A percentile compares a stretch with the other conserved stretches of the same genome.
These are phyloP conservation scores for Huntiella savannae DNA, from an alignment of 2,329 filamentous ascomycete genomes.

Conservation along the genomic window DNA sequence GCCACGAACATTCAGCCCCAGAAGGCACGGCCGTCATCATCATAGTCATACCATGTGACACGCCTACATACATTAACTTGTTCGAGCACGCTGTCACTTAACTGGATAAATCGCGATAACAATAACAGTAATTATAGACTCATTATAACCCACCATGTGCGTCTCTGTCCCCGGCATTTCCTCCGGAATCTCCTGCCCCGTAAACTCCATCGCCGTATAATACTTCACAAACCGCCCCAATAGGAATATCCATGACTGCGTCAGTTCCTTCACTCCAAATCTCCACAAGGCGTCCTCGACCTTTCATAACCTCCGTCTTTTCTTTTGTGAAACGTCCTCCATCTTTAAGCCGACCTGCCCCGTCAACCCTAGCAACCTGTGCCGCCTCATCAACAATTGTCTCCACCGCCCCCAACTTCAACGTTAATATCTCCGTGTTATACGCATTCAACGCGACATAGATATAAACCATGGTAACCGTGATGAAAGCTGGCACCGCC, in stretches of 20 bases:
- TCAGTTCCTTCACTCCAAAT: slow-evolving; percentile 89
- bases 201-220: slow-evolving; percentile 44
- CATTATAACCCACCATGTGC: neutral
- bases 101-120: neutral
- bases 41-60: too few relatives aligned
- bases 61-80: too few relatives aligned
- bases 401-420: slow-evolving; percentile 62
- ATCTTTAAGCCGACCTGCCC: slow-evolving; percentile 34
- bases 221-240: slow-evolving; percentile 88
- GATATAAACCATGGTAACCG: slow-evolving; percentile 77
- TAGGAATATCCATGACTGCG: slow-evolving; percentile 89
- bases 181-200: neutral
- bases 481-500: slow-evolving; percentile 75
- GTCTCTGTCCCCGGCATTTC: neutral
- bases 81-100: too few relatives aligned
- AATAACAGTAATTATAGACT: neutral
- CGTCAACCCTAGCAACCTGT: slow-evolving; percentile 66
- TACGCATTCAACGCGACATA: slow-evolving; percentile 83
- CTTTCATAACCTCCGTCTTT: slow-evolving; percentile 16
- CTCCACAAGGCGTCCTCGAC: slow-evolving; percentile 30
- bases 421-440: slow-evolving; percentile 74
- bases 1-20: too few relatives aligned
- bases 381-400: slow-evolving; percentile 83
- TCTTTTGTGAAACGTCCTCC: slow-evolving; percentile 21
- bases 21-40: too few relatives aligned